Evolutionary conservation across 208 protist species (phyloP), one percentile per base, ranked within the genome.

Genomic region (Phytomonas francai): DNA sequence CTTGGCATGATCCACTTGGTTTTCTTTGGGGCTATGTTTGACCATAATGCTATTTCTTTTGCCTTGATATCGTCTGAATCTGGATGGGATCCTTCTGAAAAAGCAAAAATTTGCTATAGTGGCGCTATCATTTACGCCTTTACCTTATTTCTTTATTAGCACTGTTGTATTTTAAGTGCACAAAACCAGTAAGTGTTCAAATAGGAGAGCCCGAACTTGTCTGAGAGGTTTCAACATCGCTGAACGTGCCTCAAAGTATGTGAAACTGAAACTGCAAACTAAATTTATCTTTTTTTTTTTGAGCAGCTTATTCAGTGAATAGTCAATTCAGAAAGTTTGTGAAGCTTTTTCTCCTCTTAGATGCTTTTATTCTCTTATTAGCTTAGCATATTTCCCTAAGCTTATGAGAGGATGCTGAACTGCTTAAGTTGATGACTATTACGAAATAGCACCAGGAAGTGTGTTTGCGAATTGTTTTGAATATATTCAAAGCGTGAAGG

Each of bases 81-180:
- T 36, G 81, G 81, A 0, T 96, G 91, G 88, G 80, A 92, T 59
- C 59, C 72, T 8, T 69, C 85, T 9, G 84, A 71, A 19, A 96
- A 96, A 80, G 87, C 88, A 7, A 85, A 89, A 74, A 73, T 87
- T 19, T 94, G 87, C 77, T 96, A 91, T 73, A 90, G 86, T 61
- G 91, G 80, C 3, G 91, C 91, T 28, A 89, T 93, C 28, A 78
- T 92, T 45, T 96, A 96, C 76, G 82, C 77, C 11, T 72, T 88
- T 54, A 88, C 84, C 19, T 71, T 93, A 49, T 96, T 22, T 94
- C 91, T 25, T 84, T 91, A 60, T 49, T 91, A 22, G 78, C 78
- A 16, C 77, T 82, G 25, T 81, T 94, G 63, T 94, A 92, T 69
- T 81, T 84, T 45, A 67, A 85, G 39, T 80, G 82, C 65, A 83